Percentiles rank a stretch among this genome's conserved stretches.
These are phyloP conservation scores for Parachaetomium inaequale DNA, from an alignment of 495 filamentous ascomycete species.

Conservation along the genomic window DNA sequence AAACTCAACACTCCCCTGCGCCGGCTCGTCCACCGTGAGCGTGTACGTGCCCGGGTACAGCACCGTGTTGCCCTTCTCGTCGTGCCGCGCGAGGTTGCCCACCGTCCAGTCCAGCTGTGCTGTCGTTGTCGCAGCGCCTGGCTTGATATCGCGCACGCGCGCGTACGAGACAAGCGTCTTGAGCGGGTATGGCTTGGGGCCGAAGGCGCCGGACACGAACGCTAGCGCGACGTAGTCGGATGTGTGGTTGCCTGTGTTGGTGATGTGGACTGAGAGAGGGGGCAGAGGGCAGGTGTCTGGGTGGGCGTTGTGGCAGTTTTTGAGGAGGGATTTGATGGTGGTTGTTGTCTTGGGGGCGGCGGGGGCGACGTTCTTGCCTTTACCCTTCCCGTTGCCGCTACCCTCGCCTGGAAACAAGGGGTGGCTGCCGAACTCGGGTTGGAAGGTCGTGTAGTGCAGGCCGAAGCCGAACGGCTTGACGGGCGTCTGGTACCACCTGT, in stretches of 20 bases:
- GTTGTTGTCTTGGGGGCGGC: conserved; percentile 26
- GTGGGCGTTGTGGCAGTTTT: conserved; percentile 33
- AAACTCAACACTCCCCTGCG: conserved; percentile 37
- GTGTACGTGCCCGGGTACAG: conserved; percentile 65
- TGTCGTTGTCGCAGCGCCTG: conserved; percentile 33
- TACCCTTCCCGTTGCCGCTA: not conserved
- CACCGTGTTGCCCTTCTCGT: conserved; percentile 56
- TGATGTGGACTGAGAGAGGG: conserved; percentile 34
- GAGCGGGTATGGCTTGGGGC: conserved; percentile 58
- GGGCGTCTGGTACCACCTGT: conserved; percentile 42
- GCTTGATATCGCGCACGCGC: conserved; percentile 46
- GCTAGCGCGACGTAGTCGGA: conserved; percentile 61
- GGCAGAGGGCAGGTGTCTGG: conserved; percentile 46
- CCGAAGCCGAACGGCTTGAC: conserved; percentile 51
- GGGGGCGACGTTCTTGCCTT: not conserved
- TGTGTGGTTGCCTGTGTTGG: conserved; percentile 51
- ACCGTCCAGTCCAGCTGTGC: conserved; percentile 52
- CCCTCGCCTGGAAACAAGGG: not conserved
- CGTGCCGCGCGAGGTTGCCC: conserved; percentile 55
- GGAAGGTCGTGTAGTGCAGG: conserved; percentile 49
- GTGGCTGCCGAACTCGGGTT: conserved; percentile 42
- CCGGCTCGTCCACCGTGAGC: conserved; percentile 52
- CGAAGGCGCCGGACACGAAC: conserved; percentile 53
- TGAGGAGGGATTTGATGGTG: conserved; percentile 31
- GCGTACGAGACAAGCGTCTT: conserved; percentile 62